Base-by-base conservation (phyloP, 2,329 filamentous ascomycete genomes). In the Aspergillus sojae region DNA sequence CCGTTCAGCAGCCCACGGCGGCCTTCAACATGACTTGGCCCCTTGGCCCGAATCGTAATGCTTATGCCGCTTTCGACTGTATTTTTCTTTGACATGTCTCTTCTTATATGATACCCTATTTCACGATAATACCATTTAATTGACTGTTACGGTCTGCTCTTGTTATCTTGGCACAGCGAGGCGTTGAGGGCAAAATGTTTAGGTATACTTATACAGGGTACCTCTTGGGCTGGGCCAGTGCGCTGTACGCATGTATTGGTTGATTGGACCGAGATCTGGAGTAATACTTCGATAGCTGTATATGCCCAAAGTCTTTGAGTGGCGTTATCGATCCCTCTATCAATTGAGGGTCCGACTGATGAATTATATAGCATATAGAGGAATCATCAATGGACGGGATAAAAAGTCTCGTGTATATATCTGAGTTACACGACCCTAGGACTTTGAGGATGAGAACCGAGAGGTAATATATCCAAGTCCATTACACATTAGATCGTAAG, bases 11-110 rank as follows among this genome's bases (percentile, higher is more conserved):
- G 10, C 36, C 9, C 48, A 60, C 14, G 63, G 63, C 11, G 67
- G 66, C 3, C 57, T 70, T n/a, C 67, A 67, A 62, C 67, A 67
- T 56, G 68, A 70, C 46, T 54, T 68, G 36, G 65, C 66, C n/a
- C 66, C 65, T 48, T 65, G 66, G 66, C 65, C 66, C 14, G 65
- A 67, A 58, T 60, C 26, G 28, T 58, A 32, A 58, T 23, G 28
- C 21, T 12, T n/a, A 26, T 65, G 39, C 59, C 64, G n/a, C 41
- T 65, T 58, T 46, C 45, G 12, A 30, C 34, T 56, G 23, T 21
- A 10, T 23, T 36, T 39, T 28, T n/a, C 21, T 53, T 39, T 28
- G 55, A 23, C 23, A 39, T 54, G 32, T 39, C 19, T 43, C 46
- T 26, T 50, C 11, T 53, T 26, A 19, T 21, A 32, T 53, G 57